These are phyloP conservation scores for Raphidocelis subcapitata DNA, from an alignment of 139 green algal species.

Conservation along the genomic window DNA sequence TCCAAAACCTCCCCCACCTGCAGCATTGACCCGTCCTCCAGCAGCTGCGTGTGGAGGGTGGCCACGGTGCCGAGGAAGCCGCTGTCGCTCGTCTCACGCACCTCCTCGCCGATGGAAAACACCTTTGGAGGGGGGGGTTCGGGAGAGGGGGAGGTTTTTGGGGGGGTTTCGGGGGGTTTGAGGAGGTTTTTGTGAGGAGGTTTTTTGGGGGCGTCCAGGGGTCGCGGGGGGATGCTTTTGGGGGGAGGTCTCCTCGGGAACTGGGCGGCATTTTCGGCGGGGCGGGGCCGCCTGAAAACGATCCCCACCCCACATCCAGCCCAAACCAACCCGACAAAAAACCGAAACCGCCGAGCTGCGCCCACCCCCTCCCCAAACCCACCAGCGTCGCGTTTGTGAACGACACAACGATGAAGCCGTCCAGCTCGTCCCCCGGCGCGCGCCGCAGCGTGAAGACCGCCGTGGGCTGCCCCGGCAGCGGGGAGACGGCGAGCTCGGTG, in stretches of 20 bases:
- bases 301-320: too few species aligned
- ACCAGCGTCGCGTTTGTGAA: constrained; percentile 97
- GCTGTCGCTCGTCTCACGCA: constrained; percentile 95
- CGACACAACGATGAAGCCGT: constrained; percentile 96
- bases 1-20: too few species aligned
- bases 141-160: too few species aligned
- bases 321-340: too few species aligned
- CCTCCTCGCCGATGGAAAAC: constrained; percentile 93
- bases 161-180: too few species aligned
- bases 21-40: constrained; percentile 92
- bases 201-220: too few species aligned
- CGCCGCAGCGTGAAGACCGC: constrained; percentile 87
- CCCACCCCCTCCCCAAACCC: constrained; percentile 45
- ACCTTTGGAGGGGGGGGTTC: constrained; percentile 31
- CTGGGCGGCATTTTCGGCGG: too few species aligned
- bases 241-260: too few species aligned
- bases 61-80: constrained; percentile 86
- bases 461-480: constrained; percentile 86
- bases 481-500: constrained; percentile 89
- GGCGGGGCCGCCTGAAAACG: too few species aligned
- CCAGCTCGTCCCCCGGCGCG: constrained; percentile 54
- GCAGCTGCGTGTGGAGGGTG: constrained; percentile 79
- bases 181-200: too few species aligned
- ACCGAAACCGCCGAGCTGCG: too few species aligned
- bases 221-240: too few species aligned